Base-by-base conservation (phyloP, 1,284 basidiomycete species). In the Malassezia furfur region DNA sequence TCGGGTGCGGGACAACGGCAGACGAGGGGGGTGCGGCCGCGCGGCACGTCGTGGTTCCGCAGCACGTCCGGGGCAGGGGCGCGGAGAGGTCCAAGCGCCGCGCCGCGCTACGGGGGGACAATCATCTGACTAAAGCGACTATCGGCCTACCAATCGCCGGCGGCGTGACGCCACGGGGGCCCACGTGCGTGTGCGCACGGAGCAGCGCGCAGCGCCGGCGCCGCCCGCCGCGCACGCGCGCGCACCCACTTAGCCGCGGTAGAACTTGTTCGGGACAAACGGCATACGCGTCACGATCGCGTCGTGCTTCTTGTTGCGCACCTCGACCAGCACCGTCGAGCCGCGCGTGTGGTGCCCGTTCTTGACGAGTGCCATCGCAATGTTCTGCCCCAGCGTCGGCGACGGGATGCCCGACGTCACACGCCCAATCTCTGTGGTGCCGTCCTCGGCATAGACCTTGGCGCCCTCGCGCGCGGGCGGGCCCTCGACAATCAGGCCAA, bases 341-440 rank as follows among this genome's bases (percentile, higher is more conserved):
- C 88, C 90, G 76, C 88, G 90, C 78, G 91, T 96, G 78, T 96
- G 89, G 76, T 81, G 82, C 0, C 89, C 90, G 30, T 75, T 75
- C 52, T 66, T 49, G 47, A 96, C 82, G 69, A 96, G 93, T 0
- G 85, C 93, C 93, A 98, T 98, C 7, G 91, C 89, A 67, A 98
- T 88, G 77, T 98, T 96, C 75, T 85, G 84, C 3, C 83, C 84
- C 1, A 91, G 78, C 1, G 89, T 87, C 0, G 91, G 91, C 1
- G 89, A 91, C 7, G 94, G 94, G 59, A 96, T 96, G 48, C 93
- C 93, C 0, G 90, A 96, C 0, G 93, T 96, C 36, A 96, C 82
- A 11, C 86, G 83, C 50, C 65, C 66, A 28, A 61, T 45, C 53
- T 59, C 22, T 32, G 45, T 57, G 44, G 38, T 50, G 17, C 87